Conservation (phyloP, 345 rosid species). For the Syzygium grande region DNA sequence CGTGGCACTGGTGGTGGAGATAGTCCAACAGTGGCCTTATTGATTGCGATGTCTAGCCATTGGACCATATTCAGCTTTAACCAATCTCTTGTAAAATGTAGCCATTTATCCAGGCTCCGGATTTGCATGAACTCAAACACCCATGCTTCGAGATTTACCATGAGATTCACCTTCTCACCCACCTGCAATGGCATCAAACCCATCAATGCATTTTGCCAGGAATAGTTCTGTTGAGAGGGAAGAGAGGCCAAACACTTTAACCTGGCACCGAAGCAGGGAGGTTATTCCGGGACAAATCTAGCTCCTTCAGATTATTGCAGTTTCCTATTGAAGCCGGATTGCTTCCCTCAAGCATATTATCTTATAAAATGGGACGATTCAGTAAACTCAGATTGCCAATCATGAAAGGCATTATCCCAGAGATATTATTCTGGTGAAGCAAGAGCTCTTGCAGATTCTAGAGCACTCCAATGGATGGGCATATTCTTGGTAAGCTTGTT, state of each 20-base stretch:
- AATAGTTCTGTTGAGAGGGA: neutral
- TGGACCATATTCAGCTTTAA: neutral
- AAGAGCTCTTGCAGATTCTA: neutral
- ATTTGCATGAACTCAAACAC: slow-evolving; percentile 16
- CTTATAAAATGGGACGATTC: neutral
- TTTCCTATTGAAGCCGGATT: neutral
- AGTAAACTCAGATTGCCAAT: neutral
- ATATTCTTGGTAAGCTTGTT: neutral
- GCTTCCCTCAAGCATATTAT: neutral
- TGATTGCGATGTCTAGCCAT: slow-evolving; percentile 2
- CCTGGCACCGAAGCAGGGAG: neutral
- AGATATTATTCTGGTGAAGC: neutral
- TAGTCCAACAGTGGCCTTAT: slow-evolving; percentile 11
- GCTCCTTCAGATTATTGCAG: neutral
- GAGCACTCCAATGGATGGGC: neutral
- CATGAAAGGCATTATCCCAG: neutral
- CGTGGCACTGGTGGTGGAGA: slow-evolving; percentile 4
- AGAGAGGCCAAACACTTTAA: neutral
- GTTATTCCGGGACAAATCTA: neutral
- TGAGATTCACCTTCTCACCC: neutral
- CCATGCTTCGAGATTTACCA: slow-evolving; percentile 9
- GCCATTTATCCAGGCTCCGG: slow-evolving; percentile 10
- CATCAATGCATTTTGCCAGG: neutral
- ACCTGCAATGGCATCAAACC: neutral
- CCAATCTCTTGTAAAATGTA: neutral